Conservation (phyloP, 1,139 yeast genomes). For the Saccharomyces hybrid region DNA sequence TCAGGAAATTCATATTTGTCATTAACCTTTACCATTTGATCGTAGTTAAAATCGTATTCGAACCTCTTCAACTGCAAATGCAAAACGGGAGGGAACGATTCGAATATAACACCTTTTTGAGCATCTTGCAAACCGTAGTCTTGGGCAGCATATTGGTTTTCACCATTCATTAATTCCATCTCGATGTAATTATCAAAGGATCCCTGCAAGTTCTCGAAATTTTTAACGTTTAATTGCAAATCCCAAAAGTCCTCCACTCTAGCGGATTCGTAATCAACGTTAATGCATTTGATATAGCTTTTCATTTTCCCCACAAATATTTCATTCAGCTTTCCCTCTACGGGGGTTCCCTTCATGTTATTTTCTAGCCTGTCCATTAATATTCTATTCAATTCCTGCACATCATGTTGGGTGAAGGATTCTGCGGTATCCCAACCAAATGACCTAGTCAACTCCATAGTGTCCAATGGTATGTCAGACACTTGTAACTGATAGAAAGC, state of each 20-base stretch:
- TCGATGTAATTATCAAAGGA: constrained; percentile 85
- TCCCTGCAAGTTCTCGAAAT: constrained; percentile 60
- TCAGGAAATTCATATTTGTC: constrained; percentile 90
- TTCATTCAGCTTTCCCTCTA: constrained; percentile 71
- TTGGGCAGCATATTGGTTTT: constrained; percentile 91
- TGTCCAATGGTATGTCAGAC: constrained; percentile 70
- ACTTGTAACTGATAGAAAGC: constrained; percentile 73
- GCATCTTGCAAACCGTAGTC: constrained; percentile 94
- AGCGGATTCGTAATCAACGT: constrained; percentile 92
- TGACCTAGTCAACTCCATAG: constrained; percentile 77
- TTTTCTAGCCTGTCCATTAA: constrained; percentile 90
- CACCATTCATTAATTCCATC: constrained; percentile 85
- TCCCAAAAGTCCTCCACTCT: constrained; percentile 97
- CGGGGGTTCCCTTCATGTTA: constrained; percentile 83
- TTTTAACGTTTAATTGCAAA: constrained; percentile 88
- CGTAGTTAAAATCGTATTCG: constrained; percentile 88
- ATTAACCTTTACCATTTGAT: constrained; percentile 82
- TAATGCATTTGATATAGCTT: constrained; percentile 83
- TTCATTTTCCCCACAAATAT: constrained; percentile 96
- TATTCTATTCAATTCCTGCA: constrained; percentile 90
- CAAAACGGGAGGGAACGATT: constrained; percentile 83
- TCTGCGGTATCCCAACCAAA: constrained; percentile 98
- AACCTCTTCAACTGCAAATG: constrained; percentile 90
- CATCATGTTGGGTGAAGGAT: constrained; percentile 97
- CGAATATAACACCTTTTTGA: constrained; percentile 89